Percentiles rank a stretch among this genome's conserved stretches.
Conservation (phyloP, 345 rosid species). For the Sapria himalayana region DNA sequence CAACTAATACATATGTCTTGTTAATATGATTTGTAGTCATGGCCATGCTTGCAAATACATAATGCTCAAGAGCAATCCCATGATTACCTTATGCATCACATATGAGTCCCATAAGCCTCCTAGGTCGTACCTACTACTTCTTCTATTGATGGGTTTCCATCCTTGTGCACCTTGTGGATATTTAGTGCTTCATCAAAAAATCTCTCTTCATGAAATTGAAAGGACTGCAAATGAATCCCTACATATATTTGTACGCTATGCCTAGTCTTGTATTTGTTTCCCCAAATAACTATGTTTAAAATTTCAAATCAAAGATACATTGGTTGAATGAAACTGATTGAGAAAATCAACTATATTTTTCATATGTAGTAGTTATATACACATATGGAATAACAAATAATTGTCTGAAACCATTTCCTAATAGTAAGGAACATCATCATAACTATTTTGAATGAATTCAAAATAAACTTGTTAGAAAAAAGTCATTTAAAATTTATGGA, state of each 20-base stretch:
- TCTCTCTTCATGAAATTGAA: slow-evolving; percentile 64
- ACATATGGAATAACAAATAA: too few species aligned
- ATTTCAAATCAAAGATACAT: too few species aligned
- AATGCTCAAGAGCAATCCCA: slow-evolving; percentile 80
- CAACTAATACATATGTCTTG: slow-evolving; percentile 43
- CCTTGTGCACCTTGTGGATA: slow-evolving; percentile 52
- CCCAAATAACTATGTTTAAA: too few species aligned
- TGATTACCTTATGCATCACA: slow-evolving; percentile 56
- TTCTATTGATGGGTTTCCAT: slow-evolving; percentile 35
- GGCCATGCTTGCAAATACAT: slow-evolving; percentile 72
- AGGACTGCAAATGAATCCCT: slow-evolving; percentile 75
- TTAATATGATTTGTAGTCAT: slow-evolving; percentile 48
- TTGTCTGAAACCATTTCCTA: too few species aligned
- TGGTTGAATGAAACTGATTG: too few species aligned
- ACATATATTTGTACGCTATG: slow-evolving; percentile 65
- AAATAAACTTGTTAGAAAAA: too few species aligned
- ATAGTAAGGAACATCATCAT: too few species aligned
- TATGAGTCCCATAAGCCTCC: slow-evolving; percentile 75
- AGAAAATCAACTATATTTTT: too few species aligned
- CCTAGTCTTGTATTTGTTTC: slow-evolving; percentile 73
- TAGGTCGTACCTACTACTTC: slow-evolving; percentile 85
- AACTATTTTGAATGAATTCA: too few species aligned
- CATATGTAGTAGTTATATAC: too few species aligned
- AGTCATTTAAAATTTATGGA: too few species aligned
- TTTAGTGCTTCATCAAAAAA: slow-evolving; percentile 62